These are phyloP conservation scores for Rhizopogon sp. DNA, from an alignment of 768 basidiomycete species.

Conservation along the genomic window DNA sequence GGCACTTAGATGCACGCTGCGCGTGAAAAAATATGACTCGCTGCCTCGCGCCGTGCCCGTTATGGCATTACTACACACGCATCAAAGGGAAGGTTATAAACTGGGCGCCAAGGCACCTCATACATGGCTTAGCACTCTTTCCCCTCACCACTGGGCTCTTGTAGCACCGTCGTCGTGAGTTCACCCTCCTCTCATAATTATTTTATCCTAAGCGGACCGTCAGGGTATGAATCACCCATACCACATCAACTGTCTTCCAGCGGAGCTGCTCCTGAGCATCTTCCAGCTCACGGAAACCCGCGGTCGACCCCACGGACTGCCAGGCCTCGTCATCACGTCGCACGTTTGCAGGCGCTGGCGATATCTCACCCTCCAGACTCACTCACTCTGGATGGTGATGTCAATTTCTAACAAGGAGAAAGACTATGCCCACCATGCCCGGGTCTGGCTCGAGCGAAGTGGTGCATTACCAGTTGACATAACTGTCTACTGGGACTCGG, in stretches of 20 bases:
- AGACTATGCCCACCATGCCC: not conserved
- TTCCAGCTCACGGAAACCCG: not conserved
- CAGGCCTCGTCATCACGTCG: conserved; percentile 31
- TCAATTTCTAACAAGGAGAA: conserved; percentile 1
- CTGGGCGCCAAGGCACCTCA: not conserved
- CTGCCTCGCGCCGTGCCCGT: not conserved
- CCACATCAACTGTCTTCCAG: not conserved
- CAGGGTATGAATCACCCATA: not conserved
- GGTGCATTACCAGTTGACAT: not conserved
- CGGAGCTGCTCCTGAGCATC: not conserved
- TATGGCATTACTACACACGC: not conserved
- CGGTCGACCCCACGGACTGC: not conserved
- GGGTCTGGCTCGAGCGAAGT: not conserved
- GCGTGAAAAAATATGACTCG: not conserved
- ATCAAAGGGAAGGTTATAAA: not conserved
- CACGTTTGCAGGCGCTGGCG: conserved; percentile 61
- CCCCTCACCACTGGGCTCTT: not conserved
- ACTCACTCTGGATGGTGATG: conserved; percentile 43
- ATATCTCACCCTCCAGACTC: conserved; percentile 48
- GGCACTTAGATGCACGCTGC: too few species aligned
- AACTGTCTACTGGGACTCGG: not conserved
- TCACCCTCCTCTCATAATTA: not conserved
- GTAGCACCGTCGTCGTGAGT: not conserved
- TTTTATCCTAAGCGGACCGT: not conserved
- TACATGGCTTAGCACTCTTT: not conserved